Percentiles rank a stretch among this genome's conserved stretches.
phyloP scores from a whole-genome alignment of 352 stramenopile species.

The Globisporangium carolinianum region DNA sequence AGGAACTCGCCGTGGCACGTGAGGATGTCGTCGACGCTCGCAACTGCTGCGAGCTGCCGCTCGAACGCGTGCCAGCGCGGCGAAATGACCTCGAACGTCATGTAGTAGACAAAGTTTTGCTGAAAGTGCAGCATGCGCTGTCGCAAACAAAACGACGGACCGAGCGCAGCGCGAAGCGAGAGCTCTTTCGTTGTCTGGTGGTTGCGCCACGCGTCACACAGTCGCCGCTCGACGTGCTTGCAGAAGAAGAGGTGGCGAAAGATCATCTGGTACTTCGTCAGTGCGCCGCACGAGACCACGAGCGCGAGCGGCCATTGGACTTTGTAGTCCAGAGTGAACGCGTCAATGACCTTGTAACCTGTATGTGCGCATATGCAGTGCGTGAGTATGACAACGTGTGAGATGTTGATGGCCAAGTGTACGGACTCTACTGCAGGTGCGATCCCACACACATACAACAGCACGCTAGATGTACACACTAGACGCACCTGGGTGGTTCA shows the following conservation, averaged over 20 bases:
- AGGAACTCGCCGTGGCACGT: conserved; percentile 93
- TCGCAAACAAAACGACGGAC: conserved; percentile 91
- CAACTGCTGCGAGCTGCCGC: conserved; percentile 57
- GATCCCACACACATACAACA: no score
- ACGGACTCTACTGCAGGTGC: no score
- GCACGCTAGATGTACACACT: neutral
- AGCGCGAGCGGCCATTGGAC: conserved; percentile 97
- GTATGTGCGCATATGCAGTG: neutral
- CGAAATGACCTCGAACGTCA: conserved; percentile 97
- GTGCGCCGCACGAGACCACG: conserved; percentile 90
- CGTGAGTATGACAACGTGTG: no score
- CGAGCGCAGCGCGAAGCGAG: conserved; percentile 80
- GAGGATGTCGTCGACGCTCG: conserved; percentile 94
- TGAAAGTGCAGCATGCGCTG: conserved; percentile 99
- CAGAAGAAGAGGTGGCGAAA: conserved; percentile 99
- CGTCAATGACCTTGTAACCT: conserved; percentile 92
- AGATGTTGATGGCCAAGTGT: no score
- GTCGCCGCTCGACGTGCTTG: conserved; percentile 96
- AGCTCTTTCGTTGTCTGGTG: conserved; percentile 93
- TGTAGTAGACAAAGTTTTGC: conserved; percentile 98
- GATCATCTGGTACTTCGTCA: conserved; percentile 98
- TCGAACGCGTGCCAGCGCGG: conserved; percentile 90
- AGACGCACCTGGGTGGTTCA: conserved; percentile 38
- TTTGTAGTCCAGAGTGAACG: conserved; percentile 94
- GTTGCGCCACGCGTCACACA: conserved; percentile 94